phyloP scores from a whole-genome alignment of 768 basidiomycete species.

The Mycena polygramma region DNA sequence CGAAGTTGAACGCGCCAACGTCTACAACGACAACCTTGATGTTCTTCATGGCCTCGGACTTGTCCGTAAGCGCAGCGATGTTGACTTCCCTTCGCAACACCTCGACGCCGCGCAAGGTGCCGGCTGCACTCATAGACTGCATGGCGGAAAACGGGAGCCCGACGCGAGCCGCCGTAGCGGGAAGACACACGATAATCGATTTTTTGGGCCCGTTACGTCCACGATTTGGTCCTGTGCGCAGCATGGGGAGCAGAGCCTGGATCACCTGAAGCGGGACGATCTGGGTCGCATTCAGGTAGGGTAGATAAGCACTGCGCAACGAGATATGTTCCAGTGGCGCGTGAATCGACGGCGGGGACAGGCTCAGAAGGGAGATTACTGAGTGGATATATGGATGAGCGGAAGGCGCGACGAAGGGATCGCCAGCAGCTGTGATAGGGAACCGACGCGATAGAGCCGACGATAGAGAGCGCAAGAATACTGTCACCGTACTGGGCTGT shows the following conservation, averaged over 20 bases:
- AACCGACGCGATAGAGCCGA: conserved; percentile 87
- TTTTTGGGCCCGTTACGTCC: conserved; percentile 66
- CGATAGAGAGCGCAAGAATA: conserved; percentile 85
- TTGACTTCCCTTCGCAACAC: conserved; percentile 81
- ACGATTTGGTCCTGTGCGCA: conserved; percentile 75
- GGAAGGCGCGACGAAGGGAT: conserved; percentile 79
- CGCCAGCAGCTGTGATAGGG: conserved; percentile 82
- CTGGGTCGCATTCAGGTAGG: conserved; percentile 81
- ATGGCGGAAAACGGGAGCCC: conserved; percentile 79
- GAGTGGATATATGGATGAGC: conserved; percentile 81
- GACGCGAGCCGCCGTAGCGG: conserved; percentile 77
- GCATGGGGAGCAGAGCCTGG: conserved; percentile 81
- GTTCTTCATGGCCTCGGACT: conserved; percentile 71
- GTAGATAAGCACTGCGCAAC: conserved; percentile 71
- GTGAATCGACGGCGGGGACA: conserved; percentile 58
- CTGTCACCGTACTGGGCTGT: conserved; percentile 78
- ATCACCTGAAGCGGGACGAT: conserved; percentile 82
- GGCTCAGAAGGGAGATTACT: conserved; percentile 80
- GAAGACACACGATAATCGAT: conserved; percentile 80
- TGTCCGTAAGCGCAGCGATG: conserved; percentile 66
- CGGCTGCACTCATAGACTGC: conserved; percentile 82
- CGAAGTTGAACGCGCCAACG: conserved; percentile 71
- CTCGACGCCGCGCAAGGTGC: conserved; percentile 78
- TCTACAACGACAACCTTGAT: conserved; percentile 81
- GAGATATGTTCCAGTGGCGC: conserved; percentile 82